These are phyloP conservation scores for Daldinia loculata DNA, from an alignment of 495 filamentous ascomycete species.

Conservation along the genomic window DNA sequence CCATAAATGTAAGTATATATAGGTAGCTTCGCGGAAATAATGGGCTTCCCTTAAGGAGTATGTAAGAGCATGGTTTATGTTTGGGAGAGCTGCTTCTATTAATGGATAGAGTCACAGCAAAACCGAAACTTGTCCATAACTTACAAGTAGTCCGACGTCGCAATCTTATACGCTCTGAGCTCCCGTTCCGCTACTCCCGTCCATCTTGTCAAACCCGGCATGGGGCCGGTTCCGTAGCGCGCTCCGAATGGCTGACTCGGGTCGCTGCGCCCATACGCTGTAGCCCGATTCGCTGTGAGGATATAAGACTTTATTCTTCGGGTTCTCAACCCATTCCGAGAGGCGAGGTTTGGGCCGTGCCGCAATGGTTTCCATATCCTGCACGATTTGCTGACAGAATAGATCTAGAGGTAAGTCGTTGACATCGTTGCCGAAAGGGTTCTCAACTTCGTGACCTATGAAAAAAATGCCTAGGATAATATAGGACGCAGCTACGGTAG, in stretches of 20 bases:
- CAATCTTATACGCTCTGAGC: constrained; percentile 19
- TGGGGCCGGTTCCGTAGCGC: constrained; percentile 52
- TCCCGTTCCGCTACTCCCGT: constrained; percentile 4
- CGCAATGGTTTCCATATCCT: constrained; percentile 79
- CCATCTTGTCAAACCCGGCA: constrained; percentile 44
- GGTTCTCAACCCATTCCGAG: constrained; percentile 64
- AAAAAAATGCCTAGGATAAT: constrained; percentile 90
- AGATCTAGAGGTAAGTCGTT: constrained; percentile 84
- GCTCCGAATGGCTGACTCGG: constrained; percentile 56
- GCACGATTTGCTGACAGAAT: constrained; percentile 75
- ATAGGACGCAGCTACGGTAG: constrained; percentile 78
- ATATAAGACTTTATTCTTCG: constrained; percentile 72
- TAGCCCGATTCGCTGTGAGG: constrained; percentile 69
- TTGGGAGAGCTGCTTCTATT: neutral
- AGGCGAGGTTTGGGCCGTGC: constrained; percentile 63
- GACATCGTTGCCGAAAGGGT: constrained; percentile 87
- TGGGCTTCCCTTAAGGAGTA: neutral
- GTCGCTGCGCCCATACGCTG: constrained; percentile 67
- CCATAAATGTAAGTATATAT: neutral
- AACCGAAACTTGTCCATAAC: neutral
- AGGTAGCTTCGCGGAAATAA: neutral
- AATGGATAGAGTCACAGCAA: neutral
- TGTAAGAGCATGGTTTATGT: neutral
- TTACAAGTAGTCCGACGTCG: neutral
- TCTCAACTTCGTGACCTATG: constrained; percentile 87